Evolutionary conservation across 352 stramenopile species (phyloP).

Genomic region (Phytophthora tentaculata): DNA sequence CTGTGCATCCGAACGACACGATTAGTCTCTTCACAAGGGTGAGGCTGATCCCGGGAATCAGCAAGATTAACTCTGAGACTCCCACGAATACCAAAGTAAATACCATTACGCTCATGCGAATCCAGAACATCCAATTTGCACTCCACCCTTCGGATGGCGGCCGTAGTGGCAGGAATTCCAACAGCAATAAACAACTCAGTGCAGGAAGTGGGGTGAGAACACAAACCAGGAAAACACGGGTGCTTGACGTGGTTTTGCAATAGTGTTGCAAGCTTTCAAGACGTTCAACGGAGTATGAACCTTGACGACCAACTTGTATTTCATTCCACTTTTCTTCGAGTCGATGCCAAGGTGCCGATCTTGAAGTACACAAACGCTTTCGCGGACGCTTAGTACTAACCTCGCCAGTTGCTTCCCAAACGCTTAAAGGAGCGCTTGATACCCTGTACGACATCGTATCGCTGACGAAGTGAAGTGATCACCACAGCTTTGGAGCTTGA

Average conservation of each 20-base stretch:
- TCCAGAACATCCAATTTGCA: constrained; percentile 34
- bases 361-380: background rate
- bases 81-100: constrained; percentile 18
- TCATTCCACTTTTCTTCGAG: constrained; percentile 24
- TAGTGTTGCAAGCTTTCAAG: constrained; percentile 24
- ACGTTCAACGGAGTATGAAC: constrained; percentile 25
- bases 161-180: constrained; percentile 29
- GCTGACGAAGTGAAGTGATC: background rate
- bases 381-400: background rate
- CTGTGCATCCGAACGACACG: constrained; percentile 10
- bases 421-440: background rate
- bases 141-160: constrained; percentile 25
- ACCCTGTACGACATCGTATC: constrained; percentile 3
- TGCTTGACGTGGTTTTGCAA: constrained; percentile 11
- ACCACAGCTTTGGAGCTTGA: background rate
- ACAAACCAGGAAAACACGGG: constrained; percentile 14
- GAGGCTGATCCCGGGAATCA: constrained; percentile 13
- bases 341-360: background rate
- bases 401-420: background rate
- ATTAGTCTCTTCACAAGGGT: constrained; percentile 11
- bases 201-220: constrained; percentile 20
- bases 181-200: constrained; percentile 10
- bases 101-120: constrained; percentile 24
- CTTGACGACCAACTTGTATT: constrained; percentile 29
- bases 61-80: constrained; percentile 8